Base-by-base conservation (phyloP, 257 asterid species). In the Nicotiana benthamiana region DNA sequence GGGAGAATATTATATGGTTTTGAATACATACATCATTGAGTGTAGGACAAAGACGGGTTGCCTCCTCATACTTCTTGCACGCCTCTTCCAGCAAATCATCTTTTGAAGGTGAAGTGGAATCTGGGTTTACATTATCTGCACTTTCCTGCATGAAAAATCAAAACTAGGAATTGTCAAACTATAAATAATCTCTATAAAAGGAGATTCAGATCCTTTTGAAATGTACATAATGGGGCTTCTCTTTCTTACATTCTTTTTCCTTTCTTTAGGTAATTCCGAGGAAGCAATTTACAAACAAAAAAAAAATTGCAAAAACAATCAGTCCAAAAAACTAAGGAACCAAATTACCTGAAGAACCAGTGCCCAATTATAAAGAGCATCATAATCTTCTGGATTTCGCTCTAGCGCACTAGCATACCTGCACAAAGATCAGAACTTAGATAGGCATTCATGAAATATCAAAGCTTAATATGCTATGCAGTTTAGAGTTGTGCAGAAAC, bases 321-420 rank as follows among this genome's bases (percentile, higher is more conserved):
- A 22, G 36, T 22, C 43, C 61, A 74, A 20, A 48, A 48, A 74
- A 48, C 79, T 24, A 16, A 48, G 24, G 26, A 74, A 74, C 59
- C 61, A 74, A 48, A 74, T 48, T 78, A 92, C 99, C 98, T 96
- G 98, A 88, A 96, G 98, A 85, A 96, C 97, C 82, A 96, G 88
- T 34, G 98, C 99, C 99, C 99, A 96, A 84, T 94, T 96, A 85
- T 96, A 96, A 86, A 96, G 91, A 27, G 99, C 99, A 87, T 96
- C 98, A 85, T 88, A 92, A 86, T 96, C 99, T 17, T 88, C 97
- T 26, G 98, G 97, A 87, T 96, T 94, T 90, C 93, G 90, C 89
- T 92, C 97, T 80, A 96, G 66, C 56, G 98, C 93, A 88, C 87
- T 90, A 62, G 99, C 99, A 83, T 96, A 94, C 86, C 99, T 96